These are phyloP conservation scores for Lactarius deliciosus DNA, from an alignment of 768 basidiomycete genomes.

Conservation along the genomic window DNA sequence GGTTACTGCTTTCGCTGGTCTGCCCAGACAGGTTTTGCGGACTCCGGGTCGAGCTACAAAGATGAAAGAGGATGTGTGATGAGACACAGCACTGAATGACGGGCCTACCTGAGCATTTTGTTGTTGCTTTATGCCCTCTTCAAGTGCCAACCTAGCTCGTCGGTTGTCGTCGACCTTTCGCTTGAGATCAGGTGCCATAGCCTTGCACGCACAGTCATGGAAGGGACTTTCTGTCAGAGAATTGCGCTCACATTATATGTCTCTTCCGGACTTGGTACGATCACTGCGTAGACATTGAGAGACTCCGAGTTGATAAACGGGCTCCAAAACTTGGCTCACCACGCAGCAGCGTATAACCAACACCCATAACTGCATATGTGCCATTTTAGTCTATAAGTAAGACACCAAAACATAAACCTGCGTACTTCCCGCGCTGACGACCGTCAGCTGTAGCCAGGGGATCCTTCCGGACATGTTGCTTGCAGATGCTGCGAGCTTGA, in stretches of 20 bases:
- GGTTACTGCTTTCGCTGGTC: slow-evolving; percentile 26
- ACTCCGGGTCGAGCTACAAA: slow-evolving; percentile 38
- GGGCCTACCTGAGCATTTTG: slow-evolving; percentile 34
- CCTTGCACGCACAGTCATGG: slow-evolving; percentile 27
- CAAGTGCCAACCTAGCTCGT: slow-evolving; percentile 37
- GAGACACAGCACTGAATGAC: background rate
- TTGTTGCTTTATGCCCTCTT: slow-evolving; percentile 36
- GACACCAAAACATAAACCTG: background rate
- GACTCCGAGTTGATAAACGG: background rate
- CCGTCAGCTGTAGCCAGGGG: slow-evolving; percentile 36
- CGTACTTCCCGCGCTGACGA: slow-evolving; percentile 36
- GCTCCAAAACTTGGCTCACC: slow-evolving; percentile 27
- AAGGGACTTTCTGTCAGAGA: background rate
- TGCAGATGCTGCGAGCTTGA: too few relatives aligned
- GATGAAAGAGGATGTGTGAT: slow-evolving; percentile 8
- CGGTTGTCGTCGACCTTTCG: slow-evolving; percentile 41
- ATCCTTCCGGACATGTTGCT: slow-evolving; percentile 35
- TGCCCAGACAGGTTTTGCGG: slow-evolving; percentile 41
- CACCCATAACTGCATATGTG: slow-evolving; percentile 35
- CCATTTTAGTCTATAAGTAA: background rate
- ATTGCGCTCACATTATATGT: slow-evolving; percentile 37
- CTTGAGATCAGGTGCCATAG: slow-evolving; percentile 41
- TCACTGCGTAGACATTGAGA: slow-evolving; percentile 29
- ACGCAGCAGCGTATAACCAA: slow-evolving; percentile 37
- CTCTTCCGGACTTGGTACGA: slow-evolving; percentile 38